A percentile compares a stretch with the other conserved stretches of the same genome.
phyloP scores from a whole-genome alignment of 192 early-diverging fungal genomes.

The Coemansia sp. region DNA sequence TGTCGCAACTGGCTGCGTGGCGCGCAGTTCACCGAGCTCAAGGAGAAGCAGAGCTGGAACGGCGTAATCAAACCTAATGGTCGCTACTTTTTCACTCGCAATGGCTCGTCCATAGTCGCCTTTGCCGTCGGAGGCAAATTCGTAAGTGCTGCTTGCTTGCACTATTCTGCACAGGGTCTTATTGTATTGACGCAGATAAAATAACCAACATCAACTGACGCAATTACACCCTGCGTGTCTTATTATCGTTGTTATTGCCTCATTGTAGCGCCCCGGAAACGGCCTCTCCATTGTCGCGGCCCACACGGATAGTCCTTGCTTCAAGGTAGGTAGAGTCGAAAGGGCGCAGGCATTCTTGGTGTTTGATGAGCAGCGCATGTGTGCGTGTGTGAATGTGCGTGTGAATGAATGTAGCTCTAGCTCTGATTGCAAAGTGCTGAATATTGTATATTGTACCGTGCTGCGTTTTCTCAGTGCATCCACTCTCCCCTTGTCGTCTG shows the following conservation, averaged over 20 bases:
- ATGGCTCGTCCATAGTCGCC: constrained; percentile 80
- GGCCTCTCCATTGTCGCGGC: constrained; percentile 91
- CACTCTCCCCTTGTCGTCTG: background rate
- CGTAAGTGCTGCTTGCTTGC: constrained; percentile 13
- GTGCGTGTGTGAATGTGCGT: too few relatives aligned
- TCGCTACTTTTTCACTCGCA: constrained; percentile 97
- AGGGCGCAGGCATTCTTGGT: background rate
- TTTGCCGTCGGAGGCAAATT: constrained; percentile 93
- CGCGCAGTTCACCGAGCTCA: constrained; percentile 83
- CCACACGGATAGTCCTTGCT: constrained; percentile 96
- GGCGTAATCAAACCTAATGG: constrained; percentile 69
- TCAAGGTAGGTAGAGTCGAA: constrained; percentile 51
- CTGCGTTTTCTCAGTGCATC: too few relatives aligned
- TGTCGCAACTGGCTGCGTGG: constrained; percentile 63
- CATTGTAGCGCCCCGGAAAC: constrained; percentile 62
- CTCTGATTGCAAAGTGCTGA: background rate
- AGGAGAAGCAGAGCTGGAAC: constrained; percentile 83
- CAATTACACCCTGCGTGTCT: background rate
- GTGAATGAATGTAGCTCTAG: too few relatives aligned
- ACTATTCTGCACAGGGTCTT: background rate
- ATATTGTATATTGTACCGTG: too few relatives aligned
- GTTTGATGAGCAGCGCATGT: too few relatives aligned
- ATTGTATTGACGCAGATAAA: too few relatives aligned
- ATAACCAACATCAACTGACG: too few relatives aligned
- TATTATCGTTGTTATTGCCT: background rate